A percentile compares a stretch with the other conserved stretches of the same genome.
Conservation (phyloP, 805 yeast genomes). For the Saturnispora diversa region DNA sequence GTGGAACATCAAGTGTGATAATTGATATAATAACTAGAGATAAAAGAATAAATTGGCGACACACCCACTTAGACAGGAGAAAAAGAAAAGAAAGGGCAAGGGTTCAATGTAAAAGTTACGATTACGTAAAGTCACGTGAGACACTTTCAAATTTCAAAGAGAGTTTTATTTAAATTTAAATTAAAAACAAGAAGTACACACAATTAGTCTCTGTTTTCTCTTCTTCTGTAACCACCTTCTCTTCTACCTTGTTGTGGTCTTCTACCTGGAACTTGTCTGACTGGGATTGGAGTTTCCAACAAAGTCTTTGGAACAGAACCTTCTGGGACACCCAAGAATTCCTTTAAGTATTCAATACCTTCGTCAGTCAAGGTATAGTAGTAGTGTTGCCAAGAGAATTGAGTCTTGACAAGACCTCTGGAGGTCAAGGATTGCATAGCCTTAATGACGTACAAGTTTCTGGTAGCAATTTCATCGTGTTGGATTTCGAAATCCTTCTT, state of each 20-base stretch:
- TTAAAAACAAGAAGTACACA: slow-evolving; percentile 11
- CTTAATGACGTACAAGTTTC: slow-evolving; percentile 95
- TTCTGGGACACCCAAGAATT: slow-evolving; percentile 97
- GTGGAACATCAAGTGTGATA: slow-evolving; percentile 16
- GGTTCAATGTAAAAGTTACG: neutral
- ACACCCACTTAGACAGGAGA: no score
- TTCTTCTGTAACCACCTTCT: slow-evolving; percentile 60
- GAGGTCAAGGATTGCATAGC: slow-evolving; percentile 99
- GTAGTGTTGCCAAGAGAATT: slow-evolving; percentile 99
- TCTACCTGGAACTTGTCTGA: slow-evolving; percentile 38
- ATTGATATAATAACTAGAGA: no score
- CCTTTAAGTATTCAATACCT: slow-evolving; percentile 98
- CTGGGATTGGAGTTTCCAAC: slow-evolving; percentile 89
- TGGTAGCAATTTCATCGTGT: slow-evolving; percentile 98
- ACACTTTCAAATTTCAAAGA: slow-evolving; percentile 7
- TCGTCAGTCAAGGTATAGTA: slow-evolving; percentile 99
- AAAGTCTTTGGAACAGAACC: slow-evolving; percentile 97
- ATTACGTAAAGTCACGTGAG: neutral
- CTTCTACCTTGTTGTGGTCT: slow-evolving; percentile 36
- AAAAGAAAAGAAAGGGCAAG: no score
- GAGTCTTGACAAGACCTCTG: slow-evolving; percentile 98
- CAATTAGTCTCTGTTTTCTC: slow-evolving; percentile 35
- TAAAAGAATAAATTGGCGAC: slow-evolving; percentile 1
- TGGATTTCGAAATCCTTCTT: slow-evolving; percentile 97
- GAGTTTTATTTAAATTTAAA: slow-evolving; percentile 6